Conservation (phyloP, 352 stramenopile genomes). For the Phytophthora megakarya region DNA sequence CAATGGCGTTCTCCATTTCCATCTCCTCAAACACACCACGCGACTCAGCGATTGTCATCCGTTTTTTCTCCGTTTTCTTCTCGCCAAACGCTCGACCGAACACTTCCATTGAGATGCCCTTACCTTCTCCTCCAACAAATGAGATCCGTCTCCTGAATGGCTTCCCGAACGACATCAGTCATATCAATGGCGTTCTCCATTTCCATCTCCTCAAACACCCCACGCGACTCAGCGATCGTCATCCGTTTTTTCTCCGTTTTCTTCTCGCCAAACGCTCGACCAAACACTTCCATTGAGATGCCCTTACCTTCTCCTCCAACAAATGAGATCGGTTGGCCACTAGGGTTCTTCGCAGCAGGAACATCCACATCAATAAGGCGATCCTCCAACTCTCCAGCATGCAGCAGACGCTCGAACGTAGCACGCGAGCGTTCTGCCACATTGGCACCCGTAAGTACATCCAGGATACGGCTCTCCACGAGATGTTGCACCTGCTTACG, state of each 20-base stretch:
- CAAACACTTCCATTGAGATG: slow-evolving; percentile 78
- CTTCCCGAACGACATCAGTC: slow-evolving; percentile 85
- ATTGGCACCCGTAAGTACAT: slow-evolving; percentile 93
- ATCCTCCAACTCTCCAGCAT: slow-evolving; percentile 79
- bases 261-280: slow-evolving; percentile 77
- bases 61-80: slow-evolving; percentile 92
- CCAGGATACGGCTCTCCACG: slow-evolving; percentile 96
- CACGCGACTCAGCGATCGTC: slow-evolving; percentile 93
- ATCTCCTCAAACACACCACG: slow-evolving; percentile 94
- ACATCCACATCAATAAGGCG: slow-evolving; percentile 82
- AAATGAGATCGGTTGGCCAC: slow-evolving; percentile 69
- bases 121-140: slow-evolving; percentile 65
- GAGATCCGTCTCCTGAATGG: slow-evolving; percentile 94
- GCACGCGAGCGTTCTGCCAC: slow-evolving; percentile 77
- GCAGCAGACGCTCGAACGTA: slow-evolving; percentile 94
- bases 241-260: slow-evolving; percentile 93
- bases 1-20: slow-evolving; percentile 95
- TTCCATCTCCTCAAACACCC: slow-evolving; percentile 96
- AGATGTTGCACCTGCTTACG: slow-evolving; percentile 91
- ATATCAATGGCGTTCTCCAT: slow-evolving; percentile 95
- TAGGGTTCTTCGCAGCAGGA: slow-evolving; percentile 53
- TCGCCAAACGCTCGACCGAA: slow-evolving; percentile 76
- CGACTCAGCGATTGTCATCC: slow-evolving; percentile 94
- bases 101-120: slow-evolving; percentile 76
- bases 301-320: slow-evolving; percentile 68